A percentile compares a stretch with the other conserved stretches of the same genome.
Conservation (phyloP, 176 grass and related monocot species). For the Zoysia pacifica region DNA sequence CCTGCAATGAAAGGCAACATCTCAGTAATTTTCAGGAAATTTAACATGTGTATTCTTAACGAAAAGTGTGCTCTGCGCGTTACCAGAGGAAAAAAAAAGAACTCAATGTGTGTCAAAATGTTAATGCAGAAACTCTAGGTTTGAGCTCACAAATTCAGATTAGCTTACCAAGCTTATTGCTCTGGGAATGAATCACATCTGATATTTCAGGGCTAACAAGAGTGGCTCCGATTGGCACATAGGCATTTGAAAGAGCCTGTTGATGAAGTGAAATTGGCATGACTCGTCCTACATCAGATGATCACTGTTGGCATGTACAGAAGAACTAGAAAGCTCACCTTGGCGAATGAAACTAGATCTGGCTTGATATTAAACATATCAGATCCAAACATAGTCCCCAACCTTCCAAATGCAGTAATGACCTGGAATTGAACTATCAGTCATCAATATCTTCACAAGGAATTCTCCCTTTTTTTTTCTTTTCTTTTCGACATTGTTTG, state of each 20-base stretch:
- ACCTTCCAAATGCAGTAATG: slow-evolving; percentile 96
- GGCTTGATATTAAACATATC: slow-evolving; percentile 88
- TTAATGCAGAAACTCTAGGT: slow-evolving; percentile 6
- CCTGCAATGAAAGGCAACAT: slow-evolving; percentile 46
- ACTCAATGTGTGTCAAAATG: no score
- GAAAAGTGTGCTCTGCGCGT: no score
- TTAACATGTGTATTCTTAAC: background rate
- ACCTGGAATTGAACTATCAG: slow-evolving; percentile 53
- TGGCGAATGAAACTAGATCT: slow-evolving; percentile 87
- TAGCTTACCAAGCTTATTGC: slow-evolving; percentile 88
- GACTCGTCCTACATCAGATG: background rate
- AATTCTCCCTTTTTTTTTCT: background rate
- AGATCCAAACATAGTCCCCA: slow-evolving; percentile 95
- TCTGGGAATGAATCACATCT: slow-evolving; percentile 89
- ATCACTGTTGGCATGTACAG: background rate
- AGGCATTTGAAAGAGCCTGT: slow-evolving; percentile 96
- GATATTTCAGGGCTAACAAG: slow-evolving; percentile 93
- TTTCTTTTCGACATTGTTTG: slow-evolving; percentile 7
- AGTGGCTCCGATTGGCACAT: slow-evolving; percentile 84
- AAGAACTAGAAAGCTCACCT: slow-evolving; percentile 48
- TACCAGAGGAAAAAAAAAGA: no score
- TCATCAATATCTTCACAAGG: background rate
- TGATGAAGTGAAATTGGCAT: slow-evolving; percentile 29
- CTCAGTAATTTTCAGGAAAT: slow-evolving; percentile 19
- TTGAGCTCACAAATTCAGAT: slow-evolving; percentile 11